Base-by-base conservation (phyloP, 257 asterid genomes). In the Solanum paucissectum region DNA sequence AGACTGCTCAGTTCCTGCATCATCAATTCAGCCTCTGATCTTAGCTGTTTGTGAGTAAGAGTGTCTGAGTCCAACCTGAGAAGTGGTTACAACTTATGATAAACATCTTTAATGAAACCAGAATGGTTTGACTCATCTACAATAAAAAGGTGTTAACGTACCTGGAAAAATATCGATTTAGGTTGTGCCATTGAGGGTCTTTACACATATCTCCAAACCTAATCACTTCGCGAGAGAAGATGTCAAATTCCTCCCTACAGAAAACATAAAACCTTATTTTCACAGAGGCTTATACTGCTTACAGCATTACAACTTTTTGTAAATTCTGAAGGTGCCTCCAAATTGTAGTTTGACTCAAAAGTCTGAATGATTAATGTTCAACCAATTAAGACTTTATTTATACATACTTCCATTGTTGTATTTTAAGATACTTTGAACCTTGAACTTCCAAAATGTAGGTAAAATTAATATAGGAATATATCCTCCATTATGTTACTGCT, bases 141-240 rank as follows among this genome's bases (percentile, higher is more conserved):
- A 71, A 16, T 23, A 40, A 85, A 83, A 71, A 74, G 83, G 37
- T 49, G 40, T 72, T 27, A 83, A 89, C 96, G 90, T 92, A 97
- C 99, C 92, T 94, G 7, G 92, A 89, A 90, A 97, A 97, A 88
- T 91, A 96, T 88, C 99, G 94, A 87, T 90, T 95, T 66, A 98
- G 92, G 89, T 94, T 93, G 94, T 98, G 99, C 99, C 99, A 98
- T 84, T 98, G 99, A 29, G 99, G 98, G 90, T 98, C 99, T 93
- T 93, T 98, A 91, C 99, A 96, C 92, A 95, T 82, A 91, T 98
- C 92, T 83, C 99, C 99, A 86, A 98, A 98, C 89, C 99, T 93
- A 76, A 95, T 88, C 52, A 97, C 96, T 95, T 97, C 99, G 11
- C 98, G 98, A 42, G 98, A 91, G 87, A 95, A 95, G 64, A 97